A percentile compares a stretch with the other conserved stretches of the same genome.
These are phyloP conservation scores for Gracilariopsis chorda DNA, from an alignment of 23 red algal genomes.

Conservation along the genomic window DNA sequence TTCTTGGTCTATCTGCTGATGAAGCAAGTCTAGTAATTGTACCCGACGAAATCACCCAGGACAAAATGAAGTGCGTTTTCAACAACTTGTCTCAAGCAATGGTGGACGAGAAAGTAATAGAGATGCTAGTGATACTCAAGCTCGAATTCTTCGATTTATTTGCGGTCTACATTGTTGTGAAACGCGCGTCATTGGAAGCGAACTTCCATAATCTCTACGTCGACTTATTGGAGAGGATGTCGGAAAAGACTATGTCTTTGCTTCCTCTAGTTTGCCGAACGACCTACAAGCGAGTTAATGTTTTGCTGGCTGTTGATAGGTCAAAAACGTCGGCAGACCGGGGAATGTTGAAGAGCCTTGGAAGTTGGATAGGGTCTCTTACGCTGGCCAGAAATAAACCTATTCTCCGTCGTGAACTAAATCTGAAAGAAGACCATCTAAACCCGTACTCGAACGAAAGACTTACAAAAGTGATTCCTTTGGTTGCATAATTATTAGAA, in stretches of 20 bases:
- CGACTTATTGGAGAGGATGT: slow-evolving; percentile 66
- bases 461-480: slow-evolving; percentile 90
- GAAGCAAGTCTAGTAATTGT: slow-evolving; percentile 37
- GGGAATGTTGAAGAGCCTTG: slow-evolving; percentile 86
- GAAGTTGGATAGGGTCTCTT: slow-evolving; percentile 90
- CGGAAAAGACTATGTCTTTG: slow-evolving; percentile 25
- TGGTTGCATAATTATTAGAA: slow-evolving; percentile 87
- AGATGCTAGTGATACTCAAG: slow-evolving; percentile 60
- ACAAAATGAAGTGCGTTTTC: slow-evolving; percentile 96
- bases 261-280: slow-evolving; percentile 68
- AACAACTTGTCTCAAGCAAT: slow-evolving; percentile 87
- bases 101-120: slow-evolving; percentile 83
- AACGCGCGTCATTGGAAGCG: slow-evolving; percentile 85
- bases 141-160: slow-evolving; percentile 62
- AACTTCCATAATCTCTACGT: slow-evolving; percentile 95
- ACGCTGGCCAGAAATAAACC: slow-evolving; percentile 93
- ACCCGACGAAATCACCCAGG: slow-evolving; percentile 76
- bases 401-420: slow-evolving; percentile 71
- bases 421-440: slow-evolving; percentile 85
- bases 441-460: slow-evolving; percentile 79
- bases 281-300: slow-evolving; percentile 78
- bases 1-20: slow-evolving; percentile 34
- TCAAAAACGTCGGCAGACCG: slow-evolving; percentile 79
- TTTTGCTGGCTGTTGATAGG: slow-evolving; percentile 73
- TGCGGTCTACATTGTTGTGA: slow-evolving; percentile 94